Conservation (phyloP, 371 early-diverging fungal genomes). For the Apophysomyces sp. region DNA sequence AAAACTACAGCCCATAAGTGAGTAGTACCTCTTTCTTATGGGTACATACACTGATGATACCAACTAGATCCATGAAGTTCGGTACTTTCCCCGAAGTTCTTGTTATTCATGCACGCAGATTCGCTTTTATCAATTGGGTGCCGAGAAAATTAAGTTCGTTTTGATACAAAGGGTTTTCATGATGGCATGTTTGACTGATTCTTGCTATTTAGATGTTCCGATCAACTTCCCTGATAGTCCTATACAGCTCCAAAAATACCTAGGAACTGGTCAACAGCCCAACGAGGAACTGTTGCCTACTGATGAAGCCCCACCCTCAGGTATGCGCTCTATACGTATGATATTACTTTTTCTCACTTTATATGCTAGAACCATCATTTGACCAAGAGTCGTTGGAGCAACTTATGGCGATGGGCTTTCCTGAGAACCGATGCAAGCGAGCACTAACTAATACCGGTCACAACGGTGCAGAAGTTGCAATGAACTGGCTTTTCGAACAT, state of each 20-base stretch:
- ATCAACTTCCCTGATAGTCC: slow-evolving; percentile 53
- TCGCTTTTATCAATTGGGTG: slow-evolving; percentile 89
- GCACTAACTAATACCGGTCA: slow-evolving; percentile 84
- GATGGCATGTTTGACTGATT: background rate
- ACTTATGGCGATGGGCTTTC: slow-evolving; percentile 90
- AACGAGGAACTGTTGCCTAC: slow-evolving; percentile 79
- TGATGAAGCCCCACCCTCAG: slow-evolving; percentile 34
- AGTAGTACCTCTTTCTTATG: slow-evolving; percentile 4
- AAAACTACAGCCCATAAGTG: slow-evolving; percentile 71
- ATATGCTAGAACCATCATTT: slow-evolving; percentile 42
- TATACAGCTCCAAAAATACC: slow-evolving; percentile 62
- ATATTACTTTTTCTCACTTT: background rate
- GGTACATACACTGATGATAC: background rate
- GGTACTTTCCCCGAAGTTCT: slow-evolving; percentile 85
- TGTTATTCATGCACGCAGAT: slow-evolving; percentile 79
- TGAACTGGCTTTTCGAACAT: slow-evolving; percentile 94
- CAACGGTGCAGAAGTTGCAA: slow-evolving; percentile 82
- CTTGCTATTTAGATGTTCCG: slow-evolving; percentile 48
- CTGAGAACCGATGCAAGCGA: slow-evolving; percentile 77
- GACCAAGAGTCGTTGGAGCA: slow-evolving; percentile 71
- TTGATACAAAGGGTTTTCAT: background rate
- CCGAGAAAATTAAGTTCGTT: slow-evolving; percentile 70
- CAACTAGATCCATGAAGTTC: slow-evolving; percentile 67
- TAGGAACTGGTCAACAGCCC: slow-evolving; percentile 64
- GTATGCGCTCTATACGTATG: background rate